A percentile compares a stretch with the other conserved stretches of the same genome.
Conservation (phyloP, 108 stramenopile species). For the Seminavis robusta region DNA sequence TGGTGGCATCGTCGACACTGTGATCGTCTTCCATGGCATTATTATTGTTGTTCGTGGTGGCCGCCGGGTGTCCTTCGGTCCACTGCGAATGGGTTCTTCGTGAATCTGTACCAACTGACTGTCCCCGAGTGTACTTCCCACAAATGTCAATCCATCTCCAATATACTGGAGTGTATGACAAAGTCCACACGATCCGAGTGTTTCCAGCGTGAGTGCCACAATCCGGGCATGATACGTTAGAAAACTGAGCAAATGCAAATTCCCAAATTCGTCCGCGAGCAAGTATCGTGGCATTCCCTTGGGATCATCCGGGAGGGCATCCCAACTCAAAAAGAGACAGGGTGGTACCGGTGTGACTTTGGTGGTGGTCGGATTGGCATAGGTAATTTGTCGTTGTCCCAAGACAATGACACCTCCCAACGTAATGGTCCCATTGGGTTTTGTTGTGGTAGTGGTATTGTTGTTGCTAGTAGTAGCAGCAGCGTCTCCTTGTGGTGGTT, state of each 20-base stretch:
- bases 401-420: slow-evolving; percentile 75
- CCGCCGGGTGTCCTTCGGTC: slow-evolving; percentile 9
- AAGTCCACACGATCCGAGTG: slow-evolving; percentile 62
- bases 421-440: not conserved
- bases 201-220: slow-evolving; percentile 64
- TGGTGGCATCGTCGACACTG: not conserved
- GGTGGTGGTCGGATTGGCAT: slow-evolving; percentile 36
- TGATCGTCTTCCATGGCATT: slow-evolving; percentile 26
- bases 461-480: not conserved
- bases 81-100: slow-evolving; percentile 63
- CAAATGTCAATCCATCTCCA: slow-evolving; percentile 87
- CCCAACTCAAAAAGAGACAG: slow-evolving; percentile 37
- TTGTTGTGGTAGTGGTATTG: not conserved
- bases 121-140: slow-evolving; percentile 88
- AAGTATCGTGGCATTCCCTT: slow-evolving; percentile 63
- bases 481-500: not conserved
- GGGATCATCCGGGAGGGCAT: slow-evolving; percentile 43
- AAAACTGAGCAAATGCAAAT: slow-evolving; percentile 77
- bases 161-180: slow-evolving; percentile 77
- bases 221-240: slow-evolving; percentile 35
- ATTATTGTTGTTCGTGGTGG: not conserved
- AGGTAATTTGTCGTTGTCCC: slow-evolving; percentile 79
- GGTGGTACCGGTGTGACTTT: slow-evolving; percentile 65
- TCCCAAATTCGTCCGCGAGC: slow-evolving; percentile 85
- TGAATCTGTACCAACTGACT: slow-evolving; percentile 87